Base-by-base conservation (phyloP, 306 rosid species). In the Citrullus colocynthis region DNA sequence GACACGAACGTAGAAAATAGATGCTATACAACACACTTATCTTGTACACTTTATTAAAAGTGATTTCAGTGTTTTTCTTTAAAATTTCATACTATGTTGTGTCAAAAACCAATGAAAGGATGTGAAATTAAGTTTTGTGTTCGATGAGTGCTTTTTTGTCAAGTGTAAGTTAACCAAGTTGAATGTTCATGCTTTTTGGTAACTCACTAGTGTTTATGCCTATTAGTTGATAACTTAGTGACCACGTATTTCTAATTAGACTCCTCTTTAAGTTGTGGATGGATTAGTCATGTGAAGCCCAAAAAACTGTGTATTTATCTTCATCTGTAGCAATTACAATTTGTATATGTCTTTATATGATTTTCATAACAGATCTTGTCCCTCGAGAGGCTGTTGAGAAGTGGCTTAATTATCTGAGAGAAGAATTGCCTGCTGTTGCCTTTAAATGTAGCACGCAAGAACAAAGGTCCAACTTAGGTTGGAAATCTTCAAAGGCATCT, bases 371-470 rank as follows among this genome's bases (percentile, higher is more conserved):
- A 96, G 99, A 96, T 88, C 99, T 96, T 84, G 92, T 96, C 32
- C 99, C 99, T 10, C 87, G 93, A 44, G 99, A 96, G 81, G 87
- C 99, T 54, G 92, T 87, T 44, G 93, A 96, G 83, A 96, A 93
- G 87, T 96, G 99, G 98, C 99, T 96, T 16, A 91, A 85, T 75
- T 96, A 93, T 83, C 85, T 96, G 45, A 83, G 99, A 83, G 99
- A 96, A 87, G 99, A 96, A 82, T 83, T 89, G 78, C 99, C 99
- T 36, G 91, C 98, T 49, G 98, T 94, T 39, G 98, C 98, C 70
- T 94, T 94, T 82, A 94, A 94, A 86, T 94, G 98, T 81, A 94
- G 89, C 85, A 94, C 98, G 34, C 98, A 94, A 81, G 95, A 94
- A 85, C 98, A 94, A 83, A 87, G 87, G 62, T 90, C 96, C 82